Evolutionary conservation across 1,284 basidiomycete genomes (phyloP).

Genomic region (Heterobasidion irregulare): DNA sequence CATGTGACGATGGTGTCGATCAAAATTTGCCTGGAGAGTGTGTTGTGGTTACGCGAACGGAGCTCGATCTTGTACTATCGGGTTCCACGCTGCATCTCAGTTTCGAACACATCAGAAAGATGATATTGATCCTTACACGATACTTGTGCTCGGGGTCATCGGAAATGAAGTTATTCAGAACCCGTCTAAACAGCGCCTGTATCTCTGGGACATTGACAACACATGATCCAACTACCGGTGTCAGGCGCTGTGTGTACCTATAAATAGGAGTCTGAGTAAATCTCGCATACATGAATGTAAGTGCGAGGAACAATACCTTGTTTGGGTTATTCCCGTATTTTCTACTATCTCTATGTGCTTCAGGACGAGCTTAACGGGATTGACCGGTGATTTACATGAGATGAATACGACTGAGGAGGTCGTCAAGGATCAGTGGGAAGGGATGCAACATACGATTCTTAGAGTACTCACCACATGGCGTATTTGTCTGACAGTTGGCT

Average conservation of each 20-base stretch:
- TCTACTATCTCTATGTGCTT: constrained; percentile 57
- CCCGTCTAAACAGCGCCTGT: constrained; percentile 42
- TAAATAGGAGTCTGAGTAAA: background rate
- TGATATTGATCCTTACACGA: constrained; percentile 22
- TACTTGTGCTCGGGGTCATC: constrained; percentile 32
- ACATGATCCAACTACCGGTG: constrained; percentile 61
- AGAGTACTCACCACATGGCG: constrained; percentile 53
- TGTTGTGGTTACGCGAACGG: constrained; percentile 65
- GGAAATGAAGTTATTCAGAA: constrained; percentile 45
- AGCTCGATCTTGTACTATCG: constrained; percentile 73
- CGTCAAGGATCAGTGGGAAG: background rate
- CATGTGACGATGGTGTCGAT: constrained; percentile 63
- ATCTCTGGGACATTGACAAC: constrained; percentile 64
- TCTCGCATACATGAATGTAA: background rate
- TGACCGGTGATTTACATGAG: constrained; percentile 65
- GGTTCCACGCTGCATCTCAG: background rate
- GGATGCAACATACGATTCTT: background rate
- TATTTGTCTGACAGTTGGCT: constrained; percentile 73
- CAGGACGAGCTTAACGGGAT: constrained; percentile 66
- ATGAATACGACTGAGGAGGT: constrained; percentile 62
- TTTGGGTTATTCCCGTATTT: constrained; percentile 53
- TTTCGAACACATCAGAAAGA: background rate
- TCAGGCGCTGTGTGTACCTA: constrained; percentile 62
- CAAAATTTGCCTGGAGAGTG: constrained; percentile 44
- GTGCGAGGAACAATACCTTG: constrained; percentile 36